Conservation (phyloP, 192 early-diverging fungal genomes). For the Coemansia sp. region DNA sequence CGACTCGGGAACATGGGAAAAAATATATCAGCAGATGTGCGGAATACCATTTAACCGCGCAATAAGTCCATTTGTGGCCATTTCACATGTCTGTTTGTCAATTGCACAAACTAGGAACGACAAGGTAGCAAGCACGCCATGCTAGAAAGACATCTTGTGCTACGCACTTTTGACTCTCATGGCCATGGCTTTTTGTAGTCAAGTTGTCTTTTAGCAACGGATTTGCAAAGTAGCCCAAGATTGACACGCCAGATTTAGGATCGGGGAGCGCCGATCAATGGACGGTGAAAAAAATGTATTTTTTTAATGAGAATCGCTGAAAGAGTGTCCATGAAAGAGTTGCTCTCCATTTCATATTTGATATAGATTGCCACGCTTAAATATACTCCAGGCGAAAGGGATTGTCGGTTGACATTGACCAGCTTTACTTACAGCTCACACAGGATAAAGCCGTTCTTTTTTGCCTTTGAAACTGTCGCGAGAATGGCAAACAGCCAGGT, state of each 20-base stretch:
- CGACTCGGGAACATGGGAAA: not conserved
- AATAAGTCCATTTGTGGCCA: not conserved
- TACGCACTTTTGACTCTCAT: not conserved
- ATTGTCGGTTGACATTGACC: not conserved
- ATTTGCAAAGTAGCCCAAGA: not conserved
- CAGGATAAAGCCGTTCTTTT: not conserved
- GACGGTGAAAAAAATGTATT: too few species aligned
- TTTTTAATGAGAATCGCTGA: too few species aligned
- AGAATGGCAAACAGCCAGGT: not conserved
- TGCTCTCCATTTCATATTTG: too few species aligned
- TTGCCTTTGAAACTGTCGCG: not conserved
- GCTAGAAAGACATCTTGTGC: not conserved
- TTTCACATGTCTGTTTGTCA: not conserved
- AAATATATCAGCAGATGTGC: not conserved
- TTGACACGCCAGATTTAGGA: not conserved
- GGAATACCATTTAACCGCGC: slow-evolving; percentile 4
- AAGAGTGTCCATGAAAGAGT: too few species aligned
- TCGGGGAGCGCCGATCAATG: slow-evolving; percentile 1
- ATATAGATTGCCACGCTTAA: not conserved
- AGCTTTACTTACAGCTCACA: not conserved
- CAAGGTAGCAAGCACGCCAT: not conserved
- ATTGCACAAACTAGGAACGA: not conserved
- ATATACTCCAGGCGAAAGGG: not conserved
- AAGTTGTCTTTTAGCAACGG: not conserved
- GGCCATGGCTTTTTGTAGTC: too few species aligned